Evolutionary conservation across 2,329 filamentous ascomycete species (phyloP).

Genomic region (Akanthomyces uredinophilus): DNA sequence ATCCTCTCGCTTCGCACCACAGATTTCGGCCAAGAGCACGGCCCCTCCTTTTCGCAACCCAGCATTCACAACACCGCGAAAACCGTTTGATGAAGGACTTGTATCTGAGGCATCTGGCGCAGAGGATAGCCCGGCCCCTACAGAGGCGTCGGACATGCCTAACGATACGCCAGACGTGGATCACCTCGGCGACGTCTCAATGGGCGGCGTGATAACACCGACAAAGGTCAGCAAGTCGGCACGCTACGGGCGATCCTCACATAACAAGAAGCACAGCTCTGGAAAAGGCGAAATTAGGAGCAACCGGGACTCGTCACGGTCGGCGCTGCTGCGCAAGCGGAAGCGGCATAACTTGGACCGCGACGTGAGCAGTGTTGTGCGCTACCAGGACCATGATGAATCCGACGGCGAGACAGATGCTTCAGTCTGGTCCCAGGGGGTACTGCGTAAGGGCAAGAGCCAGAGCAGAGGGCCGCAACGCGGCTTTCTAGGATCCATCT

Average conservation of each 20-base stretch:
- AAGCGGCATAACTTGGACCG: constrained; percentile 47
- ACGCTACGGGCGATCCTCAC: constrained; percentile 37
- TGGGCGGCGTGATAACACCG: constrained; percentile 40
- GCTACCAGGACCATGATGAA: constrained; percentile 38
- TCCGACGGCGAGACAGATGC: constrained; percentile 48
- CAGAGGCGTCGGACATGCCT: constrained; percentile 50
- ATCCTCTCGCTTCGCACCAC: constrained; percentile 43
- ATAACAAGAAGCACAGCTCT: constrained; percentile 39
- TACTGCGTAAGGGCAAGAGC: constrained; percentile 23
- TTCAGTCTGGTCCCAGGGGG: constrained; percentile 23
- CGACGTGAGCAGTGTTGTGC: constrained; percentile 47
- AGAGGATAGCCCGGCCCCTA: constrained; percentile 56
- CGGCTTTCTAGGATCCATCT: constrained; percentile 38
- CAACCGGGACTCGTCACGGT: constrained; percentile 32
- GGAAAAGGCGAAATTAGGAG: constrained; percentile 62
- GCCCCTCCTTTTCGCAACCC: constrained; percentile 57
- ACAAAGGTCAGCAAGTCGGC: constrained; percentile 41
- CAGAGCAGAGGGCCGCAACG: constrained; percentile 16
- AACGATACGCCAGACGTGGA: constrained; percentile 50
- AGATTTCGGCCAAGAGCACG: constrained; percentile 35
- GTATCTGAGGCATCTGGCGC: constrained; percentile 53
- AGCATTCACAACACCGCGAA: constrained; percentile 59
- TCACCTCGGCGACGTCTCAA: constrained; percentile 36
- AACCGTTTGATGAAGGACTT: constrained; percentile 47
- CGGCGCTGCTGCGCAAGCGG: constrained; percentile 48